phyloP scores from a whole-genome alignment of 2,329 filamentous ascomycete species.

The Cladorrhinum sp. region DNA sequence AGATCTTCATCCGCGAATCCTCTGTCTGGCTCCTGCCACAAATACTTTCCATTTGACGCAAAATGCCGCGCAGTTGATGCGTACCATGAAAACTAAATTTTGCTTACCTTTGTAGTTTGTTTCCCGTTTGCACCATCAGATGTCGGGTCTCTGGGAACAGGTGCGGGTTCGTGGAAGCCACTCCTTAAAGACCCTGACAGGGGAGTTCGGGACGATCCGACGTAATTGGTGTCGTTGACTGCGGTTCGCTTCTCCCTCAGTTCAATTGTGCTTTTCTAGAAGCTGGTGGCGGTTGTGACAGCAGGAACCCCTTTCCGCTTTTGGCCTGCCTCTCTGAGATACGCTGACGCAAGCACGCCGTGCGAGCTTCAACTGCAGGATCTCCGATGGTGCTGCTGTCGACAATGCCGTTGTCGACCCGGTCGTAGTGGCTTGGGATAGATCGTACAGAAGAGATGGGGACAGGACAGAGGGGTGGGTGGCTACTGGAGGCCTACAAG shows the following conservation, averaged over 20 bases:
- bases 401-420: constrained; percentile 35
- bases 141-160: neutral
- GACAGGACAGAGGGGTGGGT: constrained; percentile 18
- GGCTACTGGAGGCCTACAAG: constrained; percentile 18
- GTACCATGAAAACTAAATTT: neutral
- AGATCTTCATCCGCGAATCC: neutral
- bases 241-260: neutral
- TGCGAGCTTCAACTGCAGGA: constrained; percentile 30
- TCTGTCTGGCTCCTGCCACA: neutral
- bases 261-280: constrained; percentile 2
- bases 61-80: neutral
- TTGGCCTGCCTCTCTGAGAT: constrained; percentile 8
- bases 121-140: neutral
- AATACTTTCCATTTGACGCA: neutral
- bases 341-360: constrained; percentile 19
- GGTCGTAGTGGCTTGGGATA: constrained; percentile 29
- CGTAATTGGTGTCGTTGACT: neutral
- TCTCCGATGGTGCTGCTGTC: constrained; percentile 33
- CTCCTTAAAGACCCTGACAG: neutral
- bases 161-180: neutral
- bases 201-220: constrained; percentile 3
- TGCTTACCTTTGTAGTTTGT: neutral
- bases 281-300: constrained; percentile 10
- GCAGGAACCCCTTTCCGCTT: constrained; percentile 5
- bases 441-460: constrained; percentile 30